Evolutionary conservation across 768 basidiomycete genomes (phyloP), one percentile per base, ranked within the genome.

Genomic region (Lepiota subincarnata): DNA sequence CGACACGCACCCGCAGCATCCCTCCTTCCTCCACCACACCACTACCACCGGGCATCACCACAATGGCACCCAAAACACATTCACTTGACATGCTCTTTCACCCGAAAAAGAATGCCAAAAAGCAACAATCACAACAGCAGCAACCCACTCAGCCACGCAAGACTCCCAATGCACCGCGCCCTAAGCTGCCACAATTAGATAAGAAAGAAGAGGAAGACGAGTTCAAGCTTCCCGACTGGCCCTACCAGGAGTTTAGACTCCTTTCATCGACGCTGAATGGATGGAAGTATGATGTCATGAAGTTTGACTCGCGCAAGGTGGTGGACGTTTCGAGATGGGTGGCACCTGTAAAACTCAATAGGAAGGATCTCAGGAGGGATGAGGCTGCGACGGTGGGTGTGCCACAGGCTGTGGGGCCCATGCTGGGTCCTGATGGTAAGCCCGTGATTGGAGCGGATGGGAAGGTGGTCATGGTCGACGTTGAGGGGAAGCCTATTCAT

Each of bases 241-340:
- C 82, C 0, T 92, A 72, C 70, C 78, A 81, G 57, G 90, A 92
- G 66, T 93, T 82, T 73, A 80, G 79, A 63, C 80, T 93, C 62
- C 79, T 90, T 67, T 89, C 89, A 6, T 86, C 87, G 24, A 80
- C 83, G 13, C 80, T 87, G 64, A 88, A 89, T 65, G 89, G 87
- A 22, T 92, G 90, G 89, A 90, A 88, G 65, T 90, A 92, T 77
- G 89, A 93, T 70, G 82, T 94, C 55, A 91, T 94, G 87, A 92
- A 92, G 68, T 92, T 95, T 66, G 84, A 89, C 67, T 82, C 84
- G 31, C 78, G 86, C 53, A 86, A 86, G 62, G 73, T 77, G 13
- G 71, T 90, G 51, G 89, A 92, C 64, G 75, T 91, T 50, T 74
- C 74, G 48, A 68, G 71, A 26, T 93, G 92, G 87, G 66, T 73